Evolutionary conservation across 257 asterid species (phyloP).

Genomic region (Capsicum chinense): DNA sequence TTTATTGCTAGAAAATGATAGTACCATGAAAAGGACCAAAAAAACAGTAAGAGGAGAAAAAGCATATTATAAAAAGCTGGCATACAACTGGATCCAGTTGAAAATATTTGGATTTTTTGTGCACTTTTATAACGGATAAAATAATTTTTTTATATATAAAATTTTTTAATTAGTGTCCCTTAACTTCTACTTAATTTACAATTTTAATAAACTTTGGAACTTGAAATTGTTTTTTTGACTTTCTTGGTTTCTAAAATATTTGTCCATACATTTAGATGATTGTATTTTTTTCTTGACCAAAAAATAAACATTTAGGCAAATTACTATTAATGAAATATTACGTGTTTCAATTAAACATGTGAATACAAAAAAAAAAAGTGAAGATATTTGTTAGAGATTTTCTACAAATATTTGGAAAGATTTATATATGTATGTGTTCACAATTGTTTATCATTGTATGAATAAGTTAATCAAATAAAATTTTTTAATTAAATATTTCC

Average conservation of each 20-base stretch:
- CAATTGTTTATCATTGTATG: no score
- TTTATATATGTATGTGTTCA: no score
- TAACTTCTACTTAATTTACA: not conserved
- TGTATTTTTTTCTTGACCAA: no score
- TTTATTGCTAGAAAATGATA: not conserved
- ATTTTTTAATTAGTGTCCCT: not conserved
- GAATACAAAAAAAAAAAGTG: no score
- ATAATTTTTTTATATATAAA: no score
- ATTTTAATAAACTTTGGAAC: not conserved
- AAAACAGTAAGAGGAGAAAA: not conserved
- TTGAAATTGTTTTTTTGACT: not conserved
- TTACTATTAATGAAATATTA: no score
- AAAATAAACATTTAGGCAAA: no score
- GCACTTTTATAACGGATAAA: slow-evolving; percentile 13
- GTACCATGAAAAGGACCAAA: not conserved
- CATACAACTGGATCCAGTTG: not conserved
- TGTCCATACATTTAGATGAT: not conserved
- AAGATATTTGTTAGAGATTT: no score
- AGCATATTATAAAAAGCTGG: not conserved
- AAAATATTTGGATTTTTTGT: slow-evolving; percentile 15
- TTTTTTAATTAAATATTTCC: no score
- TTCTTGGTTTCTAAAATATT: not conserved
- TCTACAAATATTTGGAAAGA: no score
- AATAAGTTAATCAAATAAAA: no score
- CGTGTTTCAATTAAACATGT: no score